These are phyloP conservation scores for Beauveria sp. DNA, from an alignment of 2,329 filamentous ascomycete species.

Conservation along the genomic window DNA sequence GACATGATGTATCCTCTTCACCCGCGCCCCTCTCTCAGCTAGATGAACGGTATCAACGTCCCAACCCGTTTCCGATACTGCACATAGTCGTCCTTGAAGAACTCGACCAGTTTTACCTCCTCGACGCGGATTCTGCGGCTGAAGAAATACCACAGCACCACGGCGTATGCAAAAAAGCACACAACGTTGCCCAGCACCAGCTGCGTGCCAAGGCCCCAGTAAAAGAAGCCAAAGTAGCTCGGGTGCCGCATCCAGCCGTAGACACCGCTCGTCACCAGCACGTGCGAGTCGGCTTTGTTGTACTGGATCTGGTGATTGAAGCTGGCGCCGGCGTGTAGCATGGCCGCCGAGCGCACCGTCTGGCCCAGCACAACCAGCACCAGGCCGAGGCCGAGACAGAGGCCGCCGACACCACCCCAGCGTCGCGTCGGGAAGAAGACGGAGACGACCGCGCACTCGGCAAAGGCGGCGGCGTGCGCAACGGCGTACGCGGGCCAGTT, in stretches of 20 bases:
- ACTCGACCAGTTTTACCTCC: slow-evolving; percentile 67
- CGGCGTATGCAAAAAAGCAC: slow-evolving; percentile 65
- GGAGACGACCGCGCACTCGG: slow-evolving; percentile 61
- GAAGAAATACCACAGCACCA: slow-evolving; percentile 84
- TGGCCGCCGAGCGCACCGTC: slow-evolving; percentile 67
- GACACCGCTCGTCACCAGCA: slow-evolving; percentile 74
- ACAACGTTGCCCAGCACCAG: slow-evolving; percentile 77
- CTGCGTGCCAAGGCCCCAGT: slow-evolving; percentile 95
- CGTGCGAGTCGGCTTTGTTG: slow-evolving; percentile 59
- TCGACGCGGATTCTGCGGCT: slow-evolving; percentile 64
- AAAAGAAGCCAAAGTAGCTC: slow-evolving; percentile 96
- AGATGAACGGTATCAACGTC: slow-evolving; percentile 69
- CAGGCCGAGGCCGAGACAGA: slow-evolving; percentile 51
- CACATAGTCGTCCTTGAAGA: slow-evolving; percentile 79
- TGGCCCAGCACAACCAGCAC: slow-evolving; percentile 63
- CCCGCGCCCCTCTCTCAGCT: background rate
- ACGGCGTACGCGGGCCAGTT: slow-evolving; percentile 82
- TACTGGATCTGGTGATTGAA: slow-evolving; percentile 87
- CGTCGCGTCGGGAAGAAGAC: slow-evolving; percentile 44
- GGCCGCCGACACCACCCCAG: slow-evolving; percentile 30
- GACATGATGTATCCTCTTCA: background rate
- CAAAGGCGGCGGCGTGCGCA: slow-evolving; percentile 66
- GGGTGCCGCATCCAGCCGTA: slow-evolving; percentile 76
- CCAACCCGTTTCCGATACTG: slow-evolving; percentile 63
- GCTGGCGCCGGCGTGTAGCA: slow-evolving; percentile 80